Percentiles rank a stretch among this genome's conserved stretches.
phyloP scores from a whole-genome alignment of 1,139 yeast genomes.

The Geotrichum fermentans region DNA sequence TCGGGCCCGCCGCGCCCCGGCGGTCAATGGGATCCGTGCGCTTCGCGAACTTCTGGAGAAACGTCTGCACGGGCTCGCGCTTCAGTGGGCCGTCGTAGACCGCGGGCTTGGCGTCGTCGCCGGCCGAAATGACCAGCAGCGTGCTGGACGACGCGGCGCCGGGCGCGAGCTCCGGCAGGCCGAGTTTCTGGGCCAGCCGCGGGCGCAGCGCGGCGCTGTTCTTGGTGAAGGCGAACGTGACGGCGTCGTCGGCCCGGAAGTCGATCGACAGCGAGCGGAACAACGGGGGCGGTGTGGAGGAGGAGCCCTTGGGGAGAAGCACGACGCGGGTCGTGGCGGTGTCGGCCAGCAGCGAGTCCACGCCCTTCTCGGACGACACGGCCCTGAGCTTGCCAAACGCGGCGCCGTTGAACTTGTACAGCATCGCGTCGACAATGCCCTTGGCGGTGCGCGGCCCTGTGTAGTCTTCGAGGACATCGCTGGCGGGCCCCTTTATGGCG shows the following conservation, averaged over 20 bases:
- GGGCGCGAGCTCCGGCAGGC: background rate
- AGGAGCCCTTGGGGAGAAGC: conserved; percentile 26
- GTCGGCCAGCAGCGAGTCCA: conserved; percentile 19
- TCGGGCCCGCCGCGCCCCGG: conserved; percentile 1
- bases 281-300: conserved; percentile 48
- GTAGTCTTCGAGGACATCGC: conserved; percentile 57
- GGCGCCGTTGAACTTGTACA: conserved; percentile 9
- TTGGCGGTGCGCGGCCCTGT: conserved; percentile 62
- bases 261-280: conserved; percentile 74
- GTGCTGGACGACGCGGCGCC: conserved; percentile 17
- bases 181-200: background rate
- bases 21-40: conserved; percentile 21
- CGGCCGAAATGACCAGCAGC: conserved; percentile 31
- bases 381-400: conserved; percentile 9
- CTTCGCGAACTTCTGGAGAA: conserved; percentile 29
- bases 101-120: conserved; percentile 22
- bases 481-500: conserved; percentile 13
- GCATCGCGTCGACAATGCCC: conserved; percentile 48
- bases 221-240: conserved; percentile 43
- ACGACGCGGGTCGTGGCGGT: conserved; percentile 28
- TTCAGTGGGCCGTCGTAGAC: conserved; percentile 32
- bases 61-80: conserved; percentile 32
- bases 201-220: conserved; percentile 23
- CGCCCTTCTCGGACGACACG: conserved; percentile 12
- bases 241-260: conserved; percentile 43